Evolutionary conservation across 2,329 filamentous ascomycete genomes (phyloP).

Genomic region (Bisporella sp.): DNA sequence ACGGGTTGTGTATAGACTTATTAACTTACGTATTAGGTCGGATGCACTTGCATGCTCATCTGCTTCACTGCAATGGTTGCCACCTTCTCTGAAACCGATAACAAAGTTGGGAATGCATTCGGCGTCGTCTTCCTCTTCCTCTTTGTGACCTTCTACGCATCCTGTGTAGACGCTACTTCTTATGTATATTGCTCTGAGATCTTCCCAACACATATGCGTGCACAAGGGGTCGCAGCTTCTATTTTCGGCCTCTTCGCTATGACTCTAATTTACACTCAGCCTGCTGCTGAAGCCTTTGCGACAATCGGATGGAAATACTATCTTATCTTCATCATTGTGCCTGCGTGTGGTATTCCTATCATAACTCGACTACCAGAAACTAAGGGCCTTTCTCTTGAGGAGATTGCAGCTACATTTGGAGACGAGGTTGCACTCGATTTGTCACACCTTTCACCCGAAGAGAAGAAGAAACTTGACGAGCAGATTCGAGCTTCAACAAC

Average conservation of each 20-base stretch:
- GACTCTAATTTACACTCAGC: conserved; percentile 1
- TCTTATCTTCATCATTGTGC: background rate
- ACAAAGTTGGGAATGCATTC: conserved; percentile 6
- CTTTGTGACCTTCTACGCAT: conserved; percentile 7
- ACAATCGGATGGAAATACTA: conserved; percentile 10
- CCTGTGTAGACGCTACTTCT: background rate
- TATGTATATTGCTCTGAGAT: conserved; percentile 26
- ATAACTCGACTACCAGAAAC: conserved; percentile 49
- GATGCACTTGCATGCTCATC: background rate
- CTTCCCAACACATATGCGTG: conserved; percentile 20
- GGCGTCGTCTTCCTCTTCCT: conserved; percentile 10
- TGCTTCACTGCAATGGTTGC: conserved; percentile 3
- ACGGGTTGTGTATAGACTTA: background rate
- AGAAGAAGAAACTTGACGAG: no score
- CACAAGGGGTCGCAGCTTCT: background rate
- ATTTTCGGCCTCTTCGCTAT: background rate
- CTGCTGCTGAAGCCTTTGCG: conserved; percentile 1
- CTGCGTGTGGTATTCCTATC: background rate
- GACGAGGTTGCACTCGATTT: background rate
- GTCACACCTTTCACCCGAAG: no score
- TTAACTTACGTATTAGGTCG: background rate
- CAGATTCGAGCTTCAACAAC: no score
- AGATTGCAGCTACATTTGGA: conserved; percentile 29
- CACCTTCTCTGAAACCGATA: conserved; percentile 3
- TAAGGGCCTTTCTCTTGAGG: conserved; percentile 59